Conservation (phyloP, 179 eudicot genomes). For the Drosera spatulata region DNA sequence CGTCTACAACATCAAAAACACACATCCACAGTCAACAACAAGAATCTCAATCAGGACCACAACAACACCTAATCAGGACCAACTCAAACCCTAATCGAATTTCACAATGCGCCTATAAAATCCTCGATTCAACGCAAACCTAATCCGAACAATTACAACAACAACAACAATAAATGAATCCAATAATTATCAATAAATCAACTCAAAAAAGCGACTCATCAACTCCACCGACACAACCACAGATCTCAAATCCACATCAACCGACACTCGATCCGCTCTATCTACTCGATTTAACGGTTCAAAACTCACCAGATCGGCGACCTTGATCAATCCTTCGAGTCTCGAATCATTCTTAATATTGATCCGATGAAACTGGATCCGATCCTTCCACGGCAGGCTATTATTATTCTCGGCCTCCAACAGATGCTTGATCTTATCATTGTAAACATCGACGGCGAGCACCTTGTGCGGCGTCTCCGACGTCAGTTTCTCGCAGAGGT, state of each 20-base stretch:
- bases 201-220: no score
- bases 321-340: constrained; percentile 94
- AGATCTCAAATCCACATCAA: no score
- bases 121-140: no score
- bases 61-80: no score
- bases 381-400: constrained; percentile 40
- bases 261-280: no score
- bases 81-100: no score
- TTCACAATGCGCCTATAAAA: no score
- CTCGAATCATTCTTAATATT: constrained; percentile 94
- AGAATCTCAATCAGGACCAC: neutral
- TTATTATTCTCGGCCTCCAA: constrained; percentile 38
- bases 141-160: no score
- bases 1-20: constrained; percentile 34
- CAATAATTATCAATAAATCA: no score
- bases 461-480: constrained; percentile 76
- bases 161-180: no score
- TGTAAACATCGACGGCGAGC: constrained; percentile 84
- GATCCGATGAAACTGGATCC: constrained; percentile 81
- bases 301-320: constrained; percentile 70
- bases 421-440: constrained; percentile 89
- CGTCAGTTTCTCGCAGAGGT: constrained; percentile 86
- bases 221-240: no score
- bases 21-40: constrained; percentile 6
- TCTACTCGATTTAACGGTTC: neutral